These are phyloP conservation scores for Amanita exitialis DNA, from an alignment of 768 basidiomycete species.

Conservation along the genomic window DNA sequence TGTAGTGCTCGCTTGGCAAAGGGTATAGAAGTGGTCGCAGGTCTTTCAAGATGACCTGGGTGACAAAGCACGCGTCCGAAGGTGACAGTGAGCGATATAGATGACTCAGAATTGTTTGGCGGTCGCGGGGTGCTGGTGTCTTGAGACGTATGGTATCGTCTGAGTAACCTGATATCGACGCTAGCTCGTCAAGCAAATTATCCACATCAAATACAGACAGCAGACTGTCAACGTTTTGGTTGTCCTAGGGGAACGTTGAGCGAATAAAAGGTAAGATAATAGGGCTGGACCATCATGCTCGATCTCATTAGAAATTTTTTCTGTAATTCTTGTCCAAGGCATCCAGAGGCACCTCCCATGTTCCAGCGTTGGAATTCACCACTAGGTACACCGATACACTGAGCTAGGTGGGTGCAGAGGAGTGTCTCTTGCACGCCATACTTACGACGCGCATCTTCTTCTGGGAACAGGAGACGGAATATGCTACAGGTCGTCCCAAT, in stretches of 20 bases:
- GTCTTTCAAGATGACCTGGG: conserved; percentile 86
- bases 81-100: conserved; percentile 57
- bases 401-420: conserved; percentile 41
- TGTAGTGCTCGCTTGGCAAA: conserved; percentile 38
- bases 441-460: conserved; percentile 61
- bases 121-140: conserved; percentile 18
- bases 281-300: conserved; percentile 1
- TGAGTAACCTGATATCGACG: conserved; percentile 55
- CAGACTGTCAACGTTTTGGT: conserved; percentile 14
- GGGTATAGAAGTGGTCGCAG: conserved; percentile 74
- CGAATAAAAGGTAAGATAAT: conserved; percentile 19
- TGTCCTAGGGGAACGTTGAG: background rate
- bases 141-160: conserved; percentile 31
- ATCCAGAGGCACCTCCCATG: conserved; percentile 39
- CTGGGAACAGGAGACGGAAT: conserved; percentile 77
- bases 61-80: conserved; percentile 54
- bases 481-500: conserved; percentile 45
- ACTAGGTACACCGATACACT: conserved; percentile 31
- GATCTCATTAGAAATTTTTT: conserved; percentile 22
- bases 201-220: conserved; percentile 46
- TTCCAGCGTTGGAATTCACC: conserved; percentile 28
- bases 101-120: conserved; percentile 32
- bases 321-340: conserved; percentile 60
- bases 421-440: conserved; percentile 65
- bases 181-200: conserved; percentile 62